Conservation (phyloP, 2,329 filamentous ascomycete species). For the Huntiella decipiens region DNA sequence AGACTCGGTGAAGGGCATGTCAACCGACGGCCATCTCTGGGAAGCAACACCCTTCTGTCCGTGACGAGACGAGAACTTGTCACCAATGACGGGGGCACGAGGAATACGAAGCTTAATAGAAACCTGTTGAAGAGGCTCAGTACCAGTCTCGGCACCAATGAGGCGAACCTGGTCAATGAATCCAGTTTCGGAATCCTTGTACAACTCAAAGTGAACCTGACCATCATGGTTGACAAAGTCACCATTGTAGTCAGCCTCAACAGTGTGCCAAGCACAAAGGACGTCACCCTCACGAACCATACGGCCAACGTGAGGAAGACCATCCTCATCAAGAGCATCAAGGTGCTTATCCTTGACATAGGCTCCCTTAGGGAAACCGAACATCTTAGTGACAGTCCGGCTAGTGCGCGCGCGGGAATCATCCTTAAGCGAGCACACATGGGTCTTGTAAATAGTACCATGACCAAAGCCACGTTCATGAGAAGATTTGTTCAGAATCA, state of each 20-base stretch:
- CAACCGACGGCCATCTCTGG: conserved; percentile 81
- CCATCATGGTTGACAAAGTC: conserved; percentile 73
- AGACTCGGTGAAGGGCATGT: conserved; percentile 93
- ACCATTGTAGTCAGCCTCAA: conserved; percentile 59
- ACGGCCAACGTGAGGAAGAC: conserved; percentile 63
- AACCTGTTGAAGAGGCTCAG: conserved; percentile 68
- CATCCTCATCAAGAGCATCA: conserved; percentile 65
- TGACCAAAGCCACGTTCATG: conserved; percentile 92
- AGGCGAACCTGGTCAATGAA: conserved; percentile 88
- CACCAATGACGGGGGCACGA: conserved; percentile 78
- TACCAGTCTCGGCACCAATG: conserved; percentile 67
- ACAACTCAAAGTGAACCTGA: conserved; percentile 72
- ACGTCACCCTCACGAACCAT: conserved; percentile 64
- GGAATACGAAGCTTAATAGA: conserved; percentile 88
- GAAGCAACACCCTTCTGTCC: conserved; percentile 95
- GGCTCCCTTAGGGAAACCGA: conserved; percentile 71
- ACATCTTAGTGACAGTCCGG: conserved; percentile 59
- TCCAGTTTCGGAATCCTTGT: conserved; percentile 77
- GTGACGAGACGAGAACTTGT: conserved; percentile 98
- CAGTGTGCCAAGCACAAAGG: conserved; percentile 76
- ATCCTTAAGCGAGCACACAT: conserved; percentile 73
- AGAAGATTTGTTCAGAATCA: conserved; percentile 96
- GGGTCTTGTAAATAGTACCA: conserved; percentile 95
- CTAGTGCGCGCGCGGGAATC: conserved; percentile 48
- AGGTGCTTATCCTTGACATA: conserved; percentile 52